Evolutionary conservation across 768 basidiomycete species (phyloP).

Genomic region (Gloeopeniophorella convolvens): DNA sequence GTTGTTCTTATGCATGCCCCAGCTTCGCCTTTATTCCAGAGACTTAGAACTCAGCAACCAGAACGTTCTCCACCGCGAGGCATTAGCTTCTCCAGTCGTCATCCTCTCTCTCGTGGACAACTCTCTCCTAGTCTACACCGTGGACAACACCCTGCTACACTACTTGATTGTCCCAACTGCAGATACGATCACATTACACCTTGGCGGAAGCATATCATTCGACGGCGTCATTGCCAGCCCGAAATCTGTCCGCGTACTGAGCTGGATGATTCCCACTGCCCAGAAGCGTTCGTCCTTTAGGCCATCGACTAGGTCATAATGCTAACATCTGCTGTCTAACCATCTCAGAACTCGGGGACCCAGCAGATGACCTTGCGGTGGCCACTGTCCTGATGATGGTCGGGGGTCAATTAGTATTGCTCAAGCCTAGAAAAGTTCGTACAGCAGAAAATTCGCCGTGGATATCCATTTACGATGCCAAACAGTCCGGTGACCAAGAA

Average conservation of each 20-base stretch:
- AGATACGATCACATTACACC: slow-evolving; percentile 76
- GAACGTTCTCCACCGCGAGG: slow-evolving; percentile 77
- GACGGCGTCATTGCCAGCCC: slow-evolving; percentile 83
- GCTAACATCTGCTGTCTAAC: slow-evolving; percentile 11
- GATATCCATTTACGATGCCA: not conserved
- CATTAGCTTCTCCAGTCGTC: slow-evolving; percentile 68
- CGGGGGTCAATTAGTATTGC: slow-evolving; percentile 81
- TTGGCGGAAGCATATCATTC: slow-evolving; percentile 95
- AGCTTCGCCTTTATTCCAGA: slow-evolving; percentile 93
- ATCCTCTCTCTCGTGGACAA: slow-evolving; percentile 92
- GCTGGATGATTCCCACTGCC: slow-evolving; percentile 93
- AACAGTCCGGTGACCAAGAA: slow-evolving; percentile 77
- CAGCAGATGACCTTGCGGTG: slow-evolving; percentile 83
- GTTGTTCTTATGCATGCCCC: slow-evolving; percentile 14
- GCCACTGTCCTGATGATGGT: slow-evolving; percentile 96
- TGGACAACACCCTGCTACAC: slow-evolving; percentile 90
- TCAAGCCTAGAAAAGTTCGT: slow-evolving; percentile 80
- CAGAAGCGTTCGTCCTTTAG: slow-evolving; percentile 71
- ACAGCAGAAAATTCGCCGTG: not conserved
- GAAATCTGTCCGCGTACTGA: slow-evolving; percentile 77
- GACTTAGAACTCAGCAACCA: slow-evolving; percentile 81
- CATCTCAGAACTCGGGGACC: slow-evolving; percentile 83
- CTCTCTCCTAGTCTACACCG: slow-evolving; percentile 88
- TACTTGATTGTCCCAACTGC: slow-evolving; percentile 83
- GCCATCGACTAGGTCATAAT: not conserved